A percentile compares a stretch with the other conserved stretches of the same genome.
Evolutionary conservation across 202 grass and related monocot genomes (phyloP).

Genomic region (Cymbopogon flexuosus): DNA sequence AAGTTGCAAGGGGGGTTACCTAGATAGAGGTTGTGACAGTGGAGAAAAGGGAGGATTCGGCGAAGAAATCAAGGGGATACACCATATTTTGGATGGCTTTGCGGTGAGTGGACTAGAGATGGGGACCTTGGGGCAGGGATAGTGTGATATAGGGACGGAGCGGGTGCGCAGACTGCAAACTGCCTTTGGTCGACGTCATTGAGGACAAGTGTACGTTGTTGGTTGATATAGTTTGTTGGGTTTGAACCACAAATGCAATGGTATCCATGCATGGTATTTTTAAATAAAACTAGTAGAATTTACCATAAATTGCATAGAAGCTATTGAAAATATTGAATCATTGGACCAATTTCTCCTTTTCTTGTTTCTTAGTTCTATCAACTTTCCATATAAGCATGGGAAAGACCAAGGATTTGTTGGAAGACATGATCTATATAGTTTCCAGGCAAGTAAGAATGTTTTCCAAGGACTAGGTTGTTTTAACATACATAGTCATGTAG

Average conservation of each 20-base stretch:
- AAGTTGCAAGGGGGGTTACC: not conserved
- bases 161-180: not conserved
- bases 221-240: not conserved
- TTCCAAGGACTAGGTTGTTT: not conserved
- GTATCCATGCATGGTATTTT: not conserved
- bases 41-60: not conserved
- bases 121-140: not conserved
- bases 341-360: not conserved
- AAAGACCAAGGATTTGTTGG: too few relatives aligned
- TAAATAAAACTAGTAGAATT: not conserved
- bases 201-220: not conserved
- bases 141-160: not conserved
- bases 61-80: not conserved
- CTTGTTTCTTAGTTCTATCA: not conserved
- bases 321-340: not conserved
- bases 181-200: not conserved
- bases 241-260: not conserved
- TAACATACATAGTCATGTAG: too few relatives aligned
- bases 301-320: not conserved
- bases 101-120: not conserved
- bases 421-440: not conserved
- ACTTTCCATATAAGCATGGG: not conserved
- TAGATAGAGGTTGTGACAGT: fast-evolving
- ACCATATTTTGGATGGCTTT: not conserved
- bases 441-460: not conserved